Percentiles rank a stretch among this genome's conserved stretches.
Evolutionary conservation across 23 red algal genomes (phyloP).

Genomic region (Gracilaria domingensis): DNA sequence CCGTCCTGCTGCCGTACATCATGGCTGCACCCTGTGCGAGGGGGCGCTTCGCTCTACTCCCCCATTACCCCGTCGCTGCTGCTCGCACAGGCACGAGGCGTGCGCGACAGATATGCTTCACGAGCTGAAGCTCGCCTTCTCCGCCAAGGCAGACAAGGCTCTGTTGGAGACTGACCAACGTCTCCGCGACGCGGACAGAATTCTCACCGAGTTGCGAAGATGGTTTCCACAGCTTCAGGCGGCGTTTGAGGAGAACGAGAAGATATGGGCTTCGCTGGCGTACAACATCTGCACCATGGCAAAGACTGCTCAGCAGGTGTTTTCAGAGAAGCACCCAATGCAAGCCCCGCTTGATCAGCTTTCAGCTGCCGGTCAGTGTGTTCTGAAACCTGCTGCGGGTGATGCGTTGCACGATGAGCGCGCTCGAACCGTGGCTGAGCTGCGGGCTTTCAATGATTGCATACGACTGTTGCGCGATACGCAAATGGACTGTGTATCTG

Average conservation of each 20-base stretch:
- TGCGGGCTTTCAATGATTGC: slow-evolving; percentile 43
- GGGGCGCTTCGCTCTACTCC: neutral
- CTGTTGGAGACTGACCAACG: slow-evolving; percentile 34
- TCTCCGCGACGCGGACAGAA: slow-evolving; percentile 21
- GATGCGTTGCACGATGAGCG: slow-evolving; percentile 21
- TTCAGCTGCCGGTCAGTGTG: neutral
- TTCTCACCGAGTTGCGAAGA: slow-evolving; percentile 40
- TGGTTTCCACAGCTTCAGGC: slow-evolving; percentile 58
- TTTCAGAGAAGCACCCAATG: neutral
- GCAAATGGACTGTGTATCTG: slow-evolving; percentile 33
- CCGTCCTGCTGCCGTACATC: neutral
- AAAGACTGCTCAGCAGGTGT: slow-evolving; percentile 43
- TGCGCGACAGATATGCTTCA: slow-evolving; percentile 40
- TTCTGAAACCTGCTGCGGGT: slow-evolving; percentile 4
- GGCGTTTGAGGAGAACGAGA: slow-evolving; percentile 49
- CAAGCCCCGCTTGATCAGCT: slow-evolving; percentile 8
- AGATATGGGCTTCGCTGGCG: slow-evolving; percentile 37
- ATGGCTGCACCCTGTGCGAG: neutral
- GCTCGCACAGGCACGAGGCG: no score
- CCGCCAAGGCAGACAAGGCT: slow-evolving; percentile 4
- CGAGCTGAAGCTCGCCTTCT: slow-evolving; percentile 42
- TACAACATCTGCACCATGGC: slow-evolving; percentile 48
- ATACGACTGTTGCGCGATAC: slow-evolving; percentile 27
- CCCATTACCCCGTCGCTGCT: neutral
- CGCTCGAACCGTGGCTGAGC: slow-evolving; percentile 4